These are phyloP conservation scores for Purshia tridentata DNA, from an alignment of 306 rosid species.

Conservation along the genomic window DNA sequence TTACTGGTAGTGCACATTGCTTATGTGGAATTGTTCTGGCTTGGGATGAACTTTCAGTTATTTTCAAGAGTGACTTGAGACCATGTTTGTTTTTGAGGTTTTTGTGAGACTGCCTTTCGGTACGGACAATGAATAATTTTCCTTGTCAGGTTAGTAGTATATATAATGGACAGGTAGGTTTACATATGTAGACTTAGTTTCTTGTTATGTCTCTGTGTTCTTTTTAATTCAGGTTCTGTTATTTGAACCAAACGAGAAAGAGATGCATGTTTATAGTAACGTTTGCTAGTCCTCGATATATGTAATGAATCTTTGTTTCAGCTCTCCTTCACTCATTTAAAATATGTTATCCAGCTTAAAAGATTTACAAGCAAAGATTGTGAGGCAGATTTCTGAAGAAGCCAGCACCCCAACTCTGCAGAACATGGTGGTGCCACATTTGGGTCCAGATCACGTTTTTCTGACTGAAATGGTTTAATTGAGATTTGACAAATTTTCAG, in stretches of 20 bases:
- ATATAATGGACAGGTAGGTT: slow-evolving; percentile 60
- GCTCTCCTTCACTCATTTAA: slow-evolving; percentile 21
- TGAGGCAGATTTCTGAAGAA: slow-evolving; percentile 26
- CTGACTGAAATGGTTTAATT: not conserved
- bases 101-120: slow-evolving; percentile 66
- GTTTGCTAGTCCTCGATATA: slow-evolving; percentile 30
- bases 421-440: slow-evolving; percentile 14
- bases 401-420: slow-evolving; percentile 10
- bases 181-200: slow-evolving; percentile 52
- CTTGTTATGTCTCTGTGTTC: slow-evolving; percentile 46
- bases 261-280: slow-evolving; percentile 59
- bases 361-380: slow-evolving; percentile 17
- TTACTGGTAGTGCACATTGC: slow-evolving; percentile 40
- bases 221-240: slow-evolving; percentile 57
- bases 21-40: slow-evolving; percentile 56
- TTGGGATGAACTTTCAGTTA: slow-evolving; percentile 39
- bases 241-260: slow-evolving; percentile 36
- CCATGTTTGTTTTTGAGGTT: slow-evolving; percentile 65
- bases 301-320: slow-evolving; percentile 42
- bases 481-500: slow-evolving; percentile 1
- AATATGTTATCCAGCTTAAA: slow-evolving; percentile 31
- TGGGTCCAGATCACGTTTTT: slow-evolving; percentile 6
- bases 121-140: slow-evolving; percentile 59
- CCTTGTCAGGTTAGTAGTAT: slow-evolving; percentile 62
- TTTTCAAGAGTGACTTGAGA: slow-evolving; percentile 44